phyloP scores from a whole-genome alignment of 2,329 filamentous ascomycete species.

The Celoporthe dispersa region DNA sequence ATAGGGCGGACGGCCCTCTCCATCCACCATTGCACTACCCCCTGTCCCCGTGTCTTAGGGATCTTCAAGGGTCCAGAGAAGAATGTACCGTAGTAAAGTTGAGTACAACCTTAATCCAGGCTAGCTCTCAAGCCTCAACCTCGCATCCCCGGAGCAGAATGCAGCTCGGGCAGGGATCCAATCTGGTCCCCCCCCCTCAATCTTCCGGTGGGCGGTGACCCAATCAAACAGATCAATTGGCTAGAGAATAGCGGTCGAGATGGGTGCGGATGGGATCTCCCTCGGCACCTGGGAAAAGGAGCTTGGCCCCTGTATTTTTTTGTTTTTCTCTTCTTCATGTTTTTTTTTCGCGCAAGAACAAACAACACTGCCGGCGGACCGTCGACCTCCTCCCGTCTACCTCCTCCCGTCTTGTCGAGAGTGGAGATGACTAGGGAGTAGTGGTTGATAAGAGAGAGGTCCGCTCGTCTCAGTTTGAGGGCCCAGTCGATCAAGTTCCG shows the following conservation, averaged over 20 bases:
- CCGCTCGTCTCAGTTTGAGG: conserved; percentile 5
- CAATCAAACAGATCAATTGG: conserved; percentile 14
- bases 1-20: background rate
- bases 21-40: background rate
- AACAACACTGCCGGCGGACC: background rate
- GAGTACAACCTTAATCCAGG: conserved; percentile 13
- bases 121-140: conserved; percentile 3
- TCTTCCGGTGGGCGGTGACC: background rate
- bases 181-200: conserved; percentile 2
- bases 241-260: conserved; percentile 4
- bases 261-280: background rate
- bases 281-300: conserved; percentile 8
- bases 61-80: background rate
- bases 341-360: background rate
- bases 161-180: conserved; percentile 7
- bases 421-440: background rate
- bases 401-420: conserved; percentile 3
- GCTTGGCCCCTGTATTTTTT: background rate
- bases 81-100: conserved; percentile 9
- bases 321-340: too few relatives aligned
- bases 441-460: background rate
- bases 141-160: conserved; percentile 2
- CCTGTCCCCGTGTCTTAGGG: background rate
- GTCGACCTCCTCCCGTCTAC: conserved; percentile 2
- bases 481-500: conserved; percentile 1